A percentile compares a stretch with the other conserved stretches of the same genome.
Evolutionary conservation across 148 eudicot genomes (phyloP).

Genomic region (Rhododendron mucronatum): DNA sequence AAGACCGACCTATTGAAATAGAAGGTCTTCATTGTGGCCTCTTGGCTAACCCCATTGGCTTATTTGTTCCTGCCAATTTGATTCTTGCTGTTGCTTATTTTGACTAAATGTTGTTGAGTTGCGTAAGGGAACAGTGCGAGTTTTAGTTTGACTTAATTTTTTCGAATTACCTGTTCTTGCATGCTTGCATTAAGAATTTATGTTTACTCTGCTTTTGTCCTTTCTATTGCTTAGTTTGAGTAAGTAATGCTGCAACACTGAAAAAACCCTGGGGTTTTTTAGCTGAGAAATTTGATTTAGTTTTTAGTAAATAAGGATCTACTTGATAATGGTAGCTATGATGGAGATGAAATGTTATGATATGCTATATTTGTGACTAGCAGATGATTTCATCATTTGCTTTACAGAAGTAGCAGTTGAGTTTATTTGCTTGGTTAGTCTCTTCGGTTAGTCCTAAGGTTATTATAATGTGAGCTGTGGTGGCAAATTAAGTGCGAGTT

Average conservation of each 20-base stretch:
- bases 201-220: not conserved
- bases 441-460: not conserved
- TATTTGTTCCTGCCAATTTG: not conserved
- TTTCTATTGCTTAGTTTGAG: not conserved
- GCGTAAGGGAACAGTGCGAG: not conserved
- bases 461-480: not conserved
- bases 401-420: not conserved
- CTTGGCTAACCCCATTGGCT: not conserved
- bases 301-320: not conserved
- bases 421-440: not conserved
- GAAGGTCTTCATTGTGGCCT: not conserved
- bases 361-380: not conserved
- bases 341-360: not conserved
- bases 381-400: not conserved
- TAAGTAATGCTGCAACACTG: not conserved
- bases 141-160: not conserved
- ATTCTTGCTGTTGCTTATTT: not conserved
- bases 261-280: not conserved
- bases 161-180: not conserved
- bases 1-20: not conserved
- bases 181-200: not conserved
- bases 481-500: not conserved
- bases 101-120: not conserved
- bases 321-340: not conserved
- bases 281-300: not conserved